Conservation (phyloP, 495 filamentous ascomycete species). For the Darksidea phi region DNA sequence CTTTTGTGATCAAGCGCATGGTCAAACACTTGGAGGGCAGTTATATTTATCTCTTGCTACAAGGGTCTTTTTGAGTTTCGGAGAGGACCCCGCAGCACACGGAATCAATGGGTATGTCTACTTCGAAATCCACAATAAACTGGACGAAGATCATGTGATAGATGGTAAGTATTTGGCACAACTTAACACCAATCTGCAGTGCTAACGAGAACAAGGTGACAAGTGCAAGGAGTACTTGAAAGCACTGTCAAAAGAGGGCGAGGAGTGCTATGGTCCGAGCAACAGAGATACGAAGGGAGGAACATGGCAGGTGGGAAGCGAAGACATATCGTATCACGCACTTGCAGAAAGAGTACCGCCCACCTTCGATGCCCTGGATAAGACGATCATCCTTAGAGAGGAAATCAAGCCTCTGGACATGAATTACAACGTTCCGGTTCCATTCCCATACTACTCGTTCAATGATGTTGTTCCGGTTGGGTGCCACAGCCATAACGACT, state of each 20-base stretch:
- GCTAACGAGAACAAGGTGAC: neutral
- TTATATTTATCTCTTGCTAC: constrained; percentile 5
- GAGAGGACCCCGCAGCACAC: neutral
- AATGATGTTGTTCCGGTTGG: constrained; percentile 13
- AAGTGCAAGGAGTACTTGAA: constrained; percentile 13
- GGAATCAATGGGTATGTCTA: constrained; percentile 13
- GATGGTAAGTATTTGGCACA: neutral
- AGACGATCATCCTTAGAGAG: neutral
- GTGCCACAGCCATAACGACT: constrained; percentile 35
- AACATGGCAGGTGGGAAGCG: constrained; percentile 6
- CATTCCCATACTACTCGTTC: constrained; percentile 6
- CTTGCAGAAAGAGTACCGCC: constrained; percentile 11
- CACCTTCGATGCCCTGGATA: constrained; percentile 5
- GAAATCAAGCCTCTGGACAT: neutral
- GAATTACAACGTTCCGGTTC: neutral
- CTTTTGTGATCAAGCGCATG: constrained; percentile 8
- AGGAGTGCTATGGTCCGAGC: constrained; percentile 3
- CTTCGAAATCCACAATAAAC: constrained; percentile 18
- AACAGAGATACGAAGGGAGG: constrained; percentile 7
- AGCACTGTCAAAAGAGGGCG: neutral
- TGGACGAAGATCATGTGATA: neutral
- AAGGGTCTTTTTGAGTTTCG: constrained; percentile 4
- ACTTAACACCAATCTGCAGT: neutral
- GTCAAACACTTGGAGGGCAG: neutral
- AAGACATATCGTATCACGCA: constrained; percentile 15